Evolutionary conservation across 2,329 filamentous ascomycete genomes (phyloP).

Genomic region (Trichoderma sp.): DNA sequence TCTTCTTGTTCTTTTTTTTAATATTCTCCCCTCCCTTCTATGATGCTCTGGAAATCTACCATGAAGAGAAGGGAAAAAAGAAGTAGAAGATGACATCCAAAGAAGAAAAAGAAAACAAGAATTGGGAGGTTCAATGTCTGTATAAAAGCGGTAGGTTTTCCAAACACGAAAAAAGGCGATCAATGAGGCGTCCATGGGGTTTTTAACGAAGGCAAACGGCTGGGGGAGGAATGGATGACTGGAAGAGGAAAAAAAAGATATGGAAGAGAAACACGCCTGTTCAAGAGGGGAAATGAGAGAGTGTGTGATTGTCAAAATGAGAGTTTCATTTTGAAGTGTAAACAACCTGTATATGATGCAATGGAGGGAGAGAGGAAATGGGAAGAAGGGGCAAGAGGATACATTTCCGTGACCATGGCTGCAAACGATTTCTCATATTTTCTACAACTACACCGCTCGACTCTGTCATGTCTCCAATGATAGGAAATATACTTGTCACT

Average conservation of each 20-base stretch:
- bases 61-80: neutral
- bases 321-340: slow-evolving; percentile 14
- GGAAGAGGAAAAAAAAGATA: neutral
- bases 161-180: neutral
- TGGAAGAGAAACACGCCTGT: neutral
- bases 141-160: neutral
- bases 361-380: neutral
- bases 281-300: neutral
- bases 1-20: neutral
- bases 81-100: neutral
- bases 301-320: slow-evolving; percentile 1
- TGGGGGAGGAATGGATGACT: neutral
- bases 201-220: slow-evolving; percentile 1
- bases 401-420: slow-evolving; percentile 1
- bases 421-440: slow-evolving; percentile 14
- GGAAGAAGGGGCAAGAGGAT: neutral
- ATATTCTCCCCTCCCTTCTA: neutral
- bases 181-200: slow-evolving; percentile 18
- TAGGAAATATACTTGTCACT: slow-evolving; percentile 14
- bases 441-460: slow-evolving; percentile 21
- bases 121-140: neutral
- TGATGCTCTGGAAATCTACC: neutral
- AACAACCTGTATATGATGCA: slow-evolving; percentile 21
- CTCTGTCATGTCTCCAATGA: slow-evolving; percentile 16
- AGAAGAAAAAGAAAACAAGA: neutral